Evolutionary conservation across 2,329 filamentous ascomycete species (phyloP).

Genomic region (Periconia macrospinosa): DNA sequence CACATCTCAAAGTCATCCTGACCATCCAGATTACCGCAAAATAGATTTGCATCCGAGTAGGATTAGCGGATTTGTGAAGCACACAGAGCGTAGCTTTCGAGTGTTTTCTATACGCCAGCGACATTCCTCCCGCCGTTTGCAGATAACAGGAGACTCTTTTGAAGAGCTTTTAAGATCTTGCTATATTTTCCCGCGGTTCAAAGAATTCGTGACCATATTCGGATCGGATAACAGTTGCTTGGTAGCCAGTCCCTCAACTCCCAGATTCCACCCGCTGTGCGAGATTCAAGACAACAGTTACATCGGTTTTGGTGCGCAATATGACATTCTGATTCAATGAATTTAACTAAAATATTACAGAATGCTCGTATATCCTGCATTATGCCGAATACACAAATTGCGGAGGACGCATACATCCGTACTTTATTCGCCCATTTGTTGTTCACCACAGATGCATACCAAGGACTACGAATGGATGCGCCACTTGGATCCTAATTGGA

Average conservation of each 20-base stretch:
- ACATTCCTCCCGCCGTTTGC: constrained; percentile 18
- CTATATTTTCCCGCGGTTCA: constrained; percentile 21
- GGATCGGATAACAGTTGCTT: constrained; percentile 10
- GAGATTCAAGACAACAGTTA: constrained; percentile 7
- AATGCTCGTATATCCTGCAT: constrained; percentile 14
- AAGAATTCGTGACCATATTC: constrained; percentile 20
- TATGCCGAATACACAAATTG: constrained; percentile 15
- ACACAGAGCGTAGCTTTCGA: constrained; percentile 17
- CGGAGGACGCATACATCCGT: constrained; percentile 7
- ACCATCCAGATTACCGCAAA: constrained; percentile 8
- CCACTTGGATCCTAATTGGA: constrained; percentile 15
- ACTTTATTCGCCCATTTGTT: constrained; percentile 19
- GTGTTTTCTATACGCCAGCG: constrained; percentile 23
- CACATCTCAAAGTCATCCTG: constrained; percentile 14
- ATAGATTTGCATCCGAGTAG: constrained; percentile 5
- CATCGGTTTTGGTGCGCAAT: constrained; percentile 17
- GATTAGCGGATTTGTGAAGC: constrained; percentile 5
- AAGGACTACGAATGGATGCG: constrained; percentile 2
- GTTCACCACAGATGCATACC: constrained; percentile 19
- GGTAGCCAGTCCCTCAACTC: constrained; percentile 21
- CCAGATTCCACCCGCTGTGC: constrained; percentile 15
- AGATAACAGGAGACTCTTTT: constrained; percentile 20
- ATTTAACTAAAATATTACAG: constrained; percentile 2
- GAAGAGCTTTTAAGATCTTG: constrained; percentile 12
- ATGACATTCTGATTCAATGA: background rate